Evolutionary conservation across 139 green algal genomes (phyloP).

Genomic region (Tetratostichococcus sp.): DNA sequence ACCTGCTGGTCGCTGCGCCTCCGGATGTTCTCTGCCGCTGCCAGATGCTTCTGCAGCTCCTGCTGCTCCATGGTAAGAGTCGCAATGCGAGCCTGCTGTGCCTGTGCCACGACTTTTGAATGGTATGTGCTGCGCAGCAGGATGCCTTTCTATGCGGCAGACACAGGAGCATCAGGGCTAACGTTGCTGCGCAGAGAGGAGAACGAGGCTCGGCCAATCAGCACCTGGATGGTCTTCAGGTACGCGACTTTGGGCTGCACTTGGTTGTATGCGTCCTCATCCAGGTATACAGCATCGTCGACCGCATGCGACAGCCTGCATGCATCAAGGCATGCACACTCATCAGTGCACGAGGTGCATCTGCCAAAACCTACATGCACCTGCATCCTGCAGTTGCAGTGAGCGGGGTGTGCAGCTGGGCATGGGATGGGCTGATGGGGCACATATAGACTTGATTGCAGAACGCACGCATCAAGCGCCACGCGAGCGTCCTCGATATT

Average conservation of each 20-base stretch:
- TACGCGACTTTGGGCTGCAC: conserved; percentile 11
- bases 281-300: conserved; percentile 66
- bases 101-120: too few species aligned
- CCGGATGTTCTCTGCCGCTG: conserved; percentile 28
- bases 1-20: conserved; percentile 1
- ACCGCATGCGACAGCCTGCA: conserved; percentile 37
- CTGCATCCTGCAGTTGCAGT: too few species aligned
- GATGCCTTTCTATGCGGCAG: too few species aligned
- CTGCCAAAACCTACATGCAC: too few species aligned
- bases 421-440: too few species aligned
- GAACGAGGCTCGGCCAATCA: not conserved
- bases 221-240: conserved; percentile 22
- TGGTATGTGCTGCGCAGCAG: too few species aligned
- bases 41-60: conserved; percentile 39
- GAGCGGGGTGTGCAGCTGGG: too few species aligned
- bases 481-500: conserved; percentile 48
- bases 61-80: conserved; percentile 43
- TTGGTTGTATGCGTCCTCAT: conserved; percentile 64
- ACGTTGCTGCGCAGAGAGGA: not conserved
- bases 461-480: conserved; percentile 15
- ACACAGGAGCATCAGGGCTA: not conserved
- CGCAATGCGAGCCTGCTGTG: conserved; percentile 11
- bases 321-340: too few species aligned
- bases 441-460: too few species aligned
- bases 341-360: too few species aligned